Evolutionary conservation across 768 basidiomycete species (phyloP), one percentile per base, ranked within the genome.

Genomic region (Lentinula sp.): DNA sequence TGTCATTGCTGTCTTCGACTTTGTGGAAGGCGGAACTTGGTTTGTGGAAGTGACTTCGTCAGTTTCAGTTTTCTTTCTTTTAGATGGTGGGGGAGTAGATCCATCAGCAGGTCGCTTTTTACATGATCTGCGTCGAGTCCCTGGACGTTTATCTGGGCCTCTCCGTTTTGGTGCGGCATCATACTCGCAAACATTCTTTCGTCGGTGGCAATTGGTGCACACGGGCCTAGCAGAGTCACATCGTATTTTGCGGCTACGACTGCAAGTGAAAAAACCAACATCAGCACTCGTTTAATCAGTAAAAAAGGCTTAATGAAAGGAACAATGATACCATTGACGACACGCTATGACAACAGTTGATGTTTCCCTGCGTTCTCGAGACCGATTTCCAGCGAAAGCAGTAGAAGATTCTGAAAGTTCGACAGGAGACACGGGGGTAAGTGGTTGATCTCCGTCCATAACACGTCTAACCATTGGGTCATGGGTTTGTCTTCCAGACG

Each of bases 111-210:
- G 81, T 61, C 88, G 79, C 79, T 90, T 92, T 84, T 92, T 92
- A 81, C 89, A 91, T 60, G 87, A 87, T 66, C 91, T 81, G 71
- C 90, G 88, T 64, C 90, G 83, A 61, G 90, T 91, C 33, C 91
- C 91, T 61, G 91, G 91, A 68, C 84, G 84, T 76, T 91, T 92
- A 81, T 93, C 91, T 64, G 91, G 91, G 2, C 91, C 91, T 63
- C 91, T 82, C 63, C 91, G 85, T 74, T 89, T 91, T 66, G 90
- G 90, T 59, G 82, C 87, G 33, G 83, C 76, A 70, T 93, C 91
- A 73, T 92, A 93, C 74, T 87, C 81, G 73, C 91, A 93, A 59
- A 80, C 79, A 72, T 90, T 90, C 66, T 83, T 83, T 68, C 91
- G 80, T 69, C 90, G 86, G 73, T 82, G 78, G 73, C 91, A 92